Conservation (phyloP, 331 rosid genomes). For the Spiraea crenata region DNA sequence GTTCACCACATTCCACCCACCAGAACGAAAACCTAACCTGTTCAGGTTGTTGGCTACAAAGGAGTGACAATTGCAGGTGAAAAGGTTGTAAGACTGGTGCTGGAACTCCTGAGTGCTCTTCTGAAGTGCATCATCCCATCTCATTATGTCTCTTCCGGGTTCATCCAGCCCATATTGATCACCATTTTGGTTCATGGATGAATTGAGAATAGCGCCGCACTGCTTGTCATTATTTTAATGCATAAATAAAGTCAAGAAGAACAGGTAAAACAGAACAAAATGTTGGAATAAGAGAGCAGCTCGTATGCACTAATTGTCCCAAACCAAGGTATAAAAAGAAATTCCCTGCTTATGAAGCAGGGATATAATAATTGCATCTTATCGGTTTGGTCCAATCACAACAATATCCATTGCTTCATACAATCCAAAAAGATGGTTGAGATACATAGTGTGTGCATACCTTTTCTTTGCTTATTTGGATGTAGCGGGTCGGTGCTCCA, state of each 20-base stretch:
- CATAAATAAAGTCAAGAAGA: conserved; percentile 24
- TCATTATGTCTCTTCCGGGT: conserved; percentile 41
- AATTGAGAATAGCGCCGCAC: conserved; percentile 46
- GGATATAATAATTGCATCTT: not conserved
- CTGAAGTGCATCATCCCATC: conserved; percentile 80
- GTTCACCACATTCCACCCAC: conserved; percentile 98
- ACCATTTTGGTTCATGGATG: conserved; percentile 33
- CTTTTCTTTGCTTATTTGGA: conserved; percentile 69
- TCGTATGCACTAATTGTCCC: not conserved
- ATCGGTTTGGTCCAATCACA: conserved; percentile 1
- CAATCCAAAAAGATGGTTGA: not conserved
- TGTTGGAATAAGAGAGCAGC: conserved; percentile 16
- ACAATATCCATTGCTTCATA: not conserved
- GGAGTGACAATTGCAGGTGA: conserved; percentile 93
- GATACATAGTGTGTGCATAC: conserved; percentile 30
- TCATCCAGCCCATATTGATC: conserved; percentile 42
- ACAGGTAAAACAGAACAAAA: not conserved
- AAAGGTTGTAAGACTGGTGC: conserved; percentile 72
- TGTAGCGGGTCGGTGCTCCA: conserved; percentile 80
- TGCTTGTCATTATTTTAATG: conserved; percentile 35
- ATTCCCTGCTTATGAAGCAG: not conserved
- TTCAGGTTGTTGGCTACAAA: conserved; percentile 89
- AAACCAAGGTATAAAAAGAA: conserved; percentile 21
- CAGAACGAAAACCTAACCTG: conserved; percentile 59
- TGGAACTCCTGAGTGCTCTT: conserved; percentile 88